Percentiles rank a stretch among this genome's conserved stretches.
phyloP scores from a whole-genome alignment of 495 filamentous ascomycete genomes.

The Podospora sp. region DNA sequence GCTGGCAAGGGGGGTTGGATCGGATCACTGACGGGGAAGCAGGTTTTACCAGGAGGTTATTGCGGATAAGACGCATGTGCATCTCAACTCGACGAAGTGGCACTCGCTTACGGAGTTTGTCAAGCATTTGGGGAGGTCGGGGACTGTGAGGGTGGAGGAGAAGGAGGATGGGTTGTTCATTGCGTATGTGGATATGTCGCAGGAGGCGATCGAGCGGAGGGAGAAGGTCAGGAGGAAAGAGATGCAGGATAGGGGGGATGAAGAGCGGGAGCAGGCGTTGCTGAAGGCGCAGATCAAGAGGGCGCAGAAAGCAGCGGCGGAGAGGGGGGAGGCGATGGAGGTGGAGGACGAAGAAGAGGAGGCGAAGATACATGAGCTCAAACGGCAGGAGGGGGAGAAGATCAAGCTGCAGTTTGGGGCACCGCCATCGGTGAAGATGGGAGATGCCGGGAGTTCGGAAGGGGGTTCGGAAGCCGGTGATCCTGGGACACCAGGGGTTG shows the following conservation, averaged over 20 bases:
- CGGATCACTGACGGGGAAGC: background rate
- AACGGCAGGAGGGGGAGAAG: slow-evolving; percentile 78
- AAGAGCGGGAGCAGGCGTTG: slow-evolving; percentile 79
- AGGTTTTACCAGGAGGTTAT: slow-evolving; percentile 89
- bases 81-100: slow-evolving; percentile 94
- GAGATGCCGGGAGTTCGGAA: background rate
- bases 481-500: slow-evolving; percentile 7
- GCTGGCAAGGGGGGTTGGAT: no score
- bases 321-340: slow-evolving; percentile 42
- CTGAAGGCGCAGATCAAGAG: slow-evolving; percentile 79
- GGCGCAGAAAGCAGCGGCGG: slow-evolving; percentile 61
- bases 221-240: slow-evolving; percentile 85
- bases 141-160: slow-evolving; percentile 84
- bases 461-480: background rate
- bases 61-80: slow-evolving; percentile 77
- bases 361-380: slow-evolving; percentile 52
- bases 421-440: slow-evolving; percentile 16
- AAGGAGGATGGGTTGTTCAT: slow-evolving; percentile 86
- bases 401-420: slow-evolving; percentile 73
- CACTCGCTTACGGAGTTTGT: slow-evolving; percentile 81
- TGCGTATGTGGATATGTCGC: slow-evolving; percentile 86
- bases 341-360: slow-evolving; percentile 52
- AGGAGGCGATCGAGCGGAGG: slow-evolving; percentile 75
- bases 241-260: slow-evolving; percentile 82
- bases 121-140: slow-evolving; percentile 78